Evolutionary conservation across 306 rosid species (phyloP).

Genomic region (Quercus suber): DNA sequence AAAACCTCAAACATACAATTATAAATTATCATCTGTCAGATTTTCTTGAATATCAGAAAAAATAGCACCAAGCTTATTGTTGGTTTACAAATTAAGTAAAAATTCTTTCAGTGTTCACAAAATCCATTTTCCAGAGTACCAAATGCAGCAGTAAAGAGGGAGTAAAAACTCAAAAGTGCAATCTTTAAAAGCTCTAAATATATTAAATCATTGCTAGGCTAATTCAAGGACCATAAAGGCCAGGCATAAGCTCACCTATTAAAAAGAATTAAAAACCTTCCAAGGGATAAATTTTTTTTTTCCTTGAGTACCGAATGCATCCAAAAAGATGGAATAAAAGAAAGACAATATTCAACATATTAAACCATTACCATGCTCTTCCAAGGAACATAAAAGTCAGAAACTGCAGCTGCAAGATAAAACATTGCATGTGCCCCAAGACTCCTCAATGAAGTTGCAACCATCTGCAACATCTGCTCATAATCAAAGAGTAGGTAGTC

Average conservation of each 20-base stretch:
- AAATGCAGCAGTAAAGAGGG: not conserved
- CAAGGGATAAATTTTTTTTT: not conserved
- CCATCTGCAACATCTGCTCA: conserved; percentile 67
- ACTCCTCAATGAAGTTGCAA: conserved; percentile 47
- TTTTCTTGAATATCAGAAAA: not conserved
- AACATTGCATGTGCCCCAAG: conserved; percentile 61
- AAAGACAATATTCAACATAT: conserved; percentile 18
- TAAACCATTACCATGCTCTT: conserved; percentile 73
- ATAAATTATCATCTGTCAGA: not conserved
- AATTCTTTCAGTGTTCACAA: not conserved
- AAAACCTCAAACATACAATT: not conserved
- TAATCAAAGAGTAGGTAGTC: not conserved
- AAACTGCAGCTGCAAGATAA: conserved; percentile 96
- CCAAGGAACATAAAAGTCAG: conserved; percentile 96
- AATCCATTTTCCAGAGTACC: not conserved
- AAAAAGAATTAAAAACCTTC: not conserved
- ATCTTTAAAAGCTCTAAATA: too few relatives aligned
- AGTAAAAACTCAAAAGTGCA: too few relatives aligned
- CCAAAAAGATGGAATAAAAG: not conserved
- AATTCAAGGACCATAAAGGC: too few relatives aligned
- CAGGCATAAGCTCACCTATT: too few relatives aligned
- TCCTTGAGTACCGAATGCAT: not conserved
- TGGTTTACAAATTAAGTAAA: not conserved
- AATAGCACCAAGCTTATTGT: not conserved
- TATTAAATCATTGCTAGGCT: too few relatives aligned